These are phyloP conservation scores for Isatis tinctoria DNA, from an alignment of 345 rosid genomes.

Conservation along the genomic window DNA sequence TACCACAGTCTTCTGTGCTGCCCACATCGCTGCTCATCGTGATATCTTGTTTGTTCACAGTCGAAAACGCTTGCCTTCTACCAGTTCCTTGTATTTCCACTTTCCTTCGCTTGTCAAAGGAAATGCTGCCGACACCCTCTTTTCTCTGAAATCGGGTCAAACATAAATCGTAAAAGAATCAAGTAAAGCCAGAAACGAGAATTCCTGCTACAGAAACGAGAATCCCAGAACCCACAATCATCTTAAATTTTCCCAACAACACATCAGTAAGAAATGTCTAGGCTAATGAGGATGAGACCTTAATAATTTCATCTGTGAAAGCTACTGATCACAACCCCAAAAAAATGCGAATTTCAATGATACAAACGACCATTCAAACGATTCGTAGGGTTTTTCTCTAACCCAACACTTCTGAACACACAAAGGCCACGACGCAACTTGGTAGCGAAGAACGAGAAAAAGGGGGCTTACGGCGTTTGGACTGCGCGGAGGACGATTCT, in stretches of 20 bases:
- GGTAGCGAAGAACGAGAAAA: neutral
- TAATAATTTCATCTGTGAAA: neutral
- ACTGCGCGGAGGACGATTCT: constrained; percentile 80
- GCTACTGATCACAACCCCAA: neutral
- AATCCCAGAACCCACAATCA: neutral
- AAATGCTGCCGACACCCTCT: constrained; percentile 40
- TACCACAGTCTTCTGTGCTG: constrained; percentile 39
- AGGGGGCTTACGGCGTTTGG: constrained; percentile 44
- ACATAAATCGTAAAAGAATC: neutral
- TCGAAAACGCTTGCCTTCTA: constrained; percentile 48
- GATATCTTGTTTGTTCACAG: constrained; percentile 51
- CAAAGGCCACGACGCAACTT: neutral
- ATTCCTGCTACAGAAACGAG: neutral
- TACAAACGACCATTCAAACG: neutral
- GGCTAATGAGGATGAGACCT: neutral
- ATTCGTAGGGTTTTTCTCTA: neutral
- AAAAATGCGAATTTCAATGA: neutral
- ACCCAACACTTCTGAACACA: neutral
- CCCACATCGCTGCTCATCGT: constrained; percentile 33
- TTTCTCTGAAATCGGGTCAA: constrained; percentile 40
- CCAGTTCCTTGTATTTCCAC: constrained; percentile 38
- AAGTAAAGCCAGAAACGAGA: neutral
- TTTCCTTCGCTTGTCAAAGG: constrained; percentile 67
- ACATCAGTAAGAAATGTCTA: neutral
- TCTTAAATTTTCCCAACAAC: neutral